Conservation (phyloP, 169 alveolate species). For the Perkinsus marinus region DNA sequence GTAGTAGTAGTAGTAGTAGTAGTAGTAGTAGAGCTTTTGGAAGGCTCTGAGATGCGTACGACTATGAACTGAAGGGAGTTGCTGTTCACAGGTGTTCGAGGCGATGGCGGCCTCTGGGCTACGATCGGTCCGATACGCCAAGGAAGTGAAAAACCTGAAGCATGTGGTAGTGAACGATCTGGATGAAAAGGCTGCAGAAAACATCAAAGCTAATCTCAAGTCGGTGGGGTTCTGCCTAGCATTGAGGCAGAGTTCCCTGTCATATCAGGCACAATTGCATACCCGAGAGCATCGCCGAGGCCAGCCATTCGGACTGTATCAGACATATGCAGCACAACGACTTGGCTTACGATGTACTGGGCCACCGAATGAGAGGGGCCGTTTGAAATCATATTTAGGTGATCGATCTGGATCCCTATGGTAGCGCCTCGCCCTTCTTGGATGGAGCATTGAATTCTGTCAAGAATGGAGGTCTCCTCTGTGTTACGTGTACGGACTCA, state of each 20-base stretch:
- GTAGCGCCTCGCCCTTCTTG: constrained; percentile 72
- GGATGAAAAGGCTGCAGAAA: background rate
- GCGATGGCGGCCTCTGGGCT: constrained; percentile 72
- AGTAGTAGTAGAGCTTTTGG: too few relatives aligned
- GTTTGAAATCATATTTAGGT: constrained; percentile 36
- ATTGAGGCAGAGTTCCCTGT: too few relatives aligned
- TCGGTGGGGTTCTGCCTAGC: background rate
- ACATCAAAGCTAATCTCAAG: background rate
- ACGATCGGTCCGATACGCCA: constrained; percentile 53
- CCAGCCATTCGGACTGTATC: background rate
- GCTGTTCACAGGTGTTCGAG: constrained; percentile 31
- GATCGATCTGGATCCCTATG: constrained; percentile 83
- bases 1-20: too few relatives aligned
- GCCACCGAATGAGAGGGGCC: constrained; percentile 9
- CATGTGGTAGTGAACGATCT: background rate
- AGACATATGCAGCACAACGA: background rate
- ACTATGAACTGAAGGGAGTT: background rate
- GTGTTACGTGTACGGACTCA: constrained; percentile 75
- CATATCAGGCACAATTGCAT: background rate
- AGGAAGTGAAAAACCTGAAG: constrained; percentile 23
- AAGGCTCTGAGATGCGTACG: too few relatives aligned
- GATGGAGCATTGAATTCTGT: constrained; percentile 67
- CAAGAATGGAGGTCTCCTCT: constrained; percentile 53
- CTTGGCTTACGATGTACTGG: background rate
- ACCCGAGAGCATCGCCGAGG: background rate